Conservation (phyloP, 371 early-diverging fungal genomes). For the Amoeboaphelidium occidentale region DNA sequence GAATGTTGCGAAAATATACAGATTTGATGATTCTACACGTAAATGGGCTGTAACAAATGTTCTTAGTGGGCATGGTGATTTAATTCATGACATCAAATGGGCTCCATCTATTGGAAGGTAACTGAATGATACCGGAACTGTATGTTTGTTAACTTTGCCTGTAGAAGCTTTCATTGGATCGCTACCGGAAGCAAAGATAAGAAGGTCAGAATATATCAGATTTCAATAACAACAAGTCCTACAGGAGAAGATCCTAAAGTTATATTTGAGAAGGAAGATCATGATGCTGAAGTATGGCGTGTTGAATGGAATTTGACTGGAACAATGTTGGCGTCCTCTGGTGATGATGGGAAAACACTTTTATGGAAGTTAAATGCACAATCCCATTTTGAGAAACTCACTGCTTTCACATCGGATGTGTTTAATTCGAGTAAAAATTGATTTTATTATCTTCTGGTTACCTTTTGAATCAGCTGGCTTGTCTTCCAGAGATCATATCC, state of each 20-base stretch:
- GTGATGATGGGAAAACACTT: slow-evolving; percentile 72
- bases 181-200: not conserved
- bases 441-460: too few relatives aligned
- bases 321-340: slow-evolving; percentile 59
- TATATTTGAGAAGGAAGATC: slow-evolving; percentile 31
- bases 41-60: slow-evolving; percentile 12
- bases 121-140: not conserved
- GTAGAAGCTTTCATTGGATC: not conserved
- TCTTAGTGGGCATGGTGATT: slow-evolving; percentile 35
- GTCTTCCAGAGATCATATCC: too few relatives aligned
- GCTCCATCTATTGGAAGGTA: slow-evolving; percentile 59
- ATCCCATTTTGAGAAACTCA: too few relatives aligned
- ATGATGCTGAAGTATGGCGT: slow-evolving; percentile 46
- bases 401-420: too few relatives aligned
- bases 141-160: too few relatives aligned
- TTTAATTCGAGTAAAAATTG: too few relatives aligned
- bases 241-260: not conserved
- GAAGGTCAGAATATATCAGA: not conserved
- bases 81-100: slow-evolving; percentile 60
- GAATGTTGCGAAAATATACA: slow-evolving; percentile 34
- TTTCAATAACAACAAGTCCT: too few relatives aligned
- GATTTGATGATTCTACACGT: not conserved
- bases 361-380: too few relatives aligned
- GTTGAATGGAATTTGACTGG: slow-evolving; percentile 86
- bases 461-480: too few relatives aligned